Percentiles rank a stretch among this genome's conserved stretches.
Conservation (phyloP, 768 basidiomycete species). For the Dentipellis fragilis region DNA sequence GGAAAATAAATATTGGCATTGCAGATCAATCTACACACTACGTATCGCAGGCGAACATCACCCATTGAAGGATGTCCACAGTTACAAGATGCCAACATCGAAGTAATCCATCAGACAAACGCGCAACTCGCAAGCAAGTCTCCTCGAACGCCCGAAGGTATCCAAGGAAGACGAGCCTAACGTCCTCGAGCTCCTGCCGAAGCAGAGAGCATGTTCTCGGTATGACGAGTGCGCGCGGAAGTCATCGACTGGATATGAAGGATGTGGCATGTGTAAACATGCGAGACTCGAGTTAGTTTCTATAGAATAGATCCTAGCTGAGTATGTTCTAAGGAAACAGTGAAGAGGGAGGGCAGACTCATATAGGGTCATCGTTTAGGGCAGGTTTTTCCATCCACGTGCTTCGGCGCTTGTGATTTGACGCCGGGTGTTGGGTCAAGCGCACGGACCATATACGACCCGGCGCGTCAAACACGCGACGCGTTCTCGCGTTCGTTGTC, state of each 20-base stretch:
- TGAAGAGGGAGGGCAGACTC: neutral
- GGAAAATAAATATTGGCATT: too few species aligned
- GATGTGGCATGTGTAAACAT: slow-evolving; percentile 69
- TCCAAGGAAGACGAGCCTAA: neutral
- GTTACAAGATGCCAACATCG: too few species aligned
- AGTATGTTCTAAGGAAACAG: slow-evolving; percentile 63
- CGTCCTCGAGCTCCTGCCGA: slow-evolving; percentile 2
- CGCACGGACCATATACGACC: neutral
- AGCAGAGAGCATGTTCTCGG: slow-evolving; percentile 47
- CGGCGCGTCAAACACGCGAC: too few species aligned
- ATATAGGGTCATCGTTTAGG: neutral
- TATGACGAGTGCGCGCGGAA: slow-evolving; percentile 51
- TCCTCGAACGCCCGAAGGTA: neutral
- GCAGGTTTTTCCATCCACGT: neutral
- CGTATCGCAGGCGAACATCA: too few species aligned
- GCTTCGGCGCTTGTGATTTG: neutral
- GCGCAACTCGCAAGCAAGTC: neutral
- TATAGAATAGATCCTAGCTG: slow-evolving; percentile 76
- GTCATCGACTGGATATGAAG: slow-evolving; percentile 68
- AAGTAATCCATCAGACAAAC: slow-evolving; percentile 1
- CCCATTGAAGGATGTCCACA: too few species aligned
- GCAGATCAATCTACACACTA: too few species aligned
- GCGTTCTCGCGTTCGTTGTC: too few species aligned
- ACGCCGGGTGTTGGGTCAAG: neutral
- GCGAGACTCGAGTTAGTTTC: slow-evolving; percentile 73